Evolutionary conservation across 306 rosid species (phyloP).

Genomic region (Betula pendula): DNA sequence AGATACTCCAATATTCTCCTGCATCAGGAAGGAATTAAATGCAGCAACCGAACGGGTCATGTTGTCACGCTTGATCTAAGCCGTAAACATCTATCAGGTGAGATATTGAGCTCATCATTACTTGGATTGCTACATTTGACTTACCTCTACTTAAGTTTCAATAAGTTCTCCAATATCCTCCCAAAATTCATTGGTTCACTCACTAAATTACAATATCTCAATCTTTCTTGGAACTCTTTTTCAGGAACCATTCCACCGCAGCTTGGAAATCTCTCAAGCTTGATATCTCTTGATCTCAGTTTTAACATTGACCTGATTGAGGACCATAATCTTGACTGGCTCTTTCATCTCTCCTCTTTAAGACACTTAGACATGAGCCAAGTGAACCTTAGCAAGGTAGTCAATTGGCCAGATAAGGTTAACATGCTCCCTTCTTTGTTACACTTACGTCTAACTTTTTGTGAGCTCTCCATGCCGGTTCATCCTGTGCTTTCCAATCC

Average conservation of each 20-base stretch:
- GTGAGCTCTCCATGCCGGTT: no score
- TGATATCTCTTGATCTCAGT: background rate
- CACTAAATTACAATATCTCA: background rate
- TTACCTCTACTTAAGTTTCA: background rate
- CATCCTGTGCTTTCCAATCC: no score
- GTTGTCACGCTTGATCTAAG: slow-evolving; percentile 27
- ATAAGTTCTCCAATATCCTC: background rate
- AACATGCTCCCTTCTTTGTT: no score
- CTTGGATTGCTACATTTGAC: slow-evolving; percentile 5
- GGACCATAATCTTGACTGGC: slow-evolving; percentile 1
- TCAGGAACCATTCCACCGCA: background rate
- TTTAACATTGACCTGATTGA: no score
- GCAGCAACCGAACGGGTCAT: slow-evolving; percentile 20
- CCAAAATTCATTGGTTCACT: background rate
- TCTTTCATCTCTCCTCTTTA: slow-evolving; percentile 5
- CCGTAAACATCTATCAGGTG: background rate
- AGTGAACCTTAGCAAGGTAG: background rate
- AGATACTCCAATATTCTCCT: no score
- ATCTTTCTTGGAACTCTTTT: background rate
- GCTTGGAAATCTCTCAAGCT: background rate
- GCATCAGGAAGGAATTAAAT: slow-evolving; percentile 28
- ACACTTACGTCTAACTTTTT: no score
- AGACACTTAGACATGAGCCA: background rate
- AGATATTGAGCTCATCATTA: background rate
- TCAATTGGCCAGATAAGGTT: no score